These are phyloP conservation scores for Primulina huaijiensis DNA, from an alignment of 257 asterid species.

Conservation along the genomic window DNA sequence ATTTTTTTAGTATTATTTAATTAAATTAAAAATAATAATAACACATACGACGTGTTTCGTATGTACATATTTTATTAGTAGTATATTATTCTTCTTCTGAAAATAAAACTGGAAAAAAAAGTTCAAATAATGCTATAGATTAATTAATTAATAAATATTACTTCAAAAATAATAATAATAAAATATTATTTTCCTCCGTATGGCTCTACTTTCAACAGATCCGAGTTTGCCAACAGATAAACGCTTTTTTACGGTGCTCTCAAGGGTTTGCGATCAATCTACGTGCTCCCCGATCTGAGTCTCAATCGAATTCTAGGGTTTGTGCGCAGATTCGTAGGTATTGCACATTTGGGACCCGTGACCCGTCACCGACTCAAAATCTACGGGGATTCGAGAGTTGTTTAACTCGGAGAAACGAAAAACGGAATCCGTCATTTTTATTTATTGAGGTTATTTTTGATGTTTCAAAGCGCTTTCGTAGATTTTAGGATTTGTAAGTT, in stretches of 20 bases:
- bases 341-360: slow-evolving; percentile 22
- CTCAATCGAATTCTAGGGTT: slow-evolving; percentile 28
- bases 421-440: slow-evolving; percentile 13
- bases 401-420: background rate
- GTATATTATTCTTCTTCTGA: too few relatives aligned
- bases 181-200: too few relatives aligned
- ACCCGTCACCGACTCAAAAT: slow-evolving; percentile 28
- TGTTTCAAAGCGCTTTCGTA: slow-evolving; percentile 29
- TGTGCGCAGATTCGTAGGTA: slow-evolving; percentile 11
- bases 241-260: slow-evolving; percentile 16
- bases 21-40: too few relatives aligned
- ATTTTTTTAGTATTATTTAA: too few relatives aligned
- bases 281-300: slow-evolving; percentile 28
- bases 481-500: slow-evolving; percentile 31
- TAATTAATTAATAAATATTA: too few relatives aligned
- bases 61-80: too few relatives aligned
- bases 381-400: slow-evolving; percentile 30
- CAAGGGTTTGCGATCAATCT: slow-evolving; percentile 37
- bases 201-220: background rate
- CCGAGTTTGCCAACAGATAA: background rate
- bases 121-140: too few relatives aligned
- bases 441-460: slow-evolving; percentile 34
- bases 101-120: too few relatives aligned
- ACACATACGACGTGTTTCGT: too few relatives aligned
- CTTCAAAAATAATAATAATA: too few relatives aligned